Percentiles rank a stretch among this genome's conserved stretches.
Conservation (phyloP, 1,284 basidiomycete genomes). For the Irpex sp. region DNA sequence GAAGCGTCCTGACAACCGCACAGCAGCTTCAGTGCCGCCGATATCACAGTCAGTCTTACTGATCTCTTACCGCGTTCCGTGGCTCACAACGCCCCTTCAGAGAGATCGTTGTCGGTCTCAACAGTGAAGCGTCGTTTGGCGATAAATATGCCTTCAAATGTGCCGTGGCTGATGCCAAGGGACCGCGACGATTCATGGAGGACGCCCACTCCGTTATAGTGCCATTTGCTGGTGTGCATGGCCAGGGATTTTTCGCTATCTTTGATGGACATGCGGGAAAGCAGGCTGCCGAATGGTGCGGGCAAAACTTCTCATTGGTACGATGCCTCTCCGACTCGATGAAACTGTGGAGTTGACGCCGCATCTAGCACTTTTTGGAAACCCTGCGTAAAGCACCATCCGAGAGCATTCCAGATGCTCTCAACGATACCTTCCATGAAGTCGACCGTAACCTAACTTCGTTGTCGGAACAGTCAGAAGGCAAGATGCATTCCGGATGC, state of each 20-base stretch:
- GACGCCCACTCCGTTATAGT: conserved; percentile 95
- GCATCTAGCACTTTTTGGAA: conserved; percentile 24
- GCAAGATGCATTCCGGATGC: conserved; percentile 93
- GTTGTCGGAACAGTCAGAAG: conserved; percentile 78
- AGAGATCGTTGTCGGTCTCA: conserved; percentile 5
- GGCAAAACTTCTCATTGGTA: conserved; percentile 91
- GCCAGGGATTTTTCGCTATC: conserved; percentile 96
- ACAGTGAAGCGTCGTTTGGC: conserved; percentile 17
- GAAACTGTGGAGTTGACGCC: conserved; percentile 2
- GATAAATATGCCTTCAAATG: conserved; percentile 67
- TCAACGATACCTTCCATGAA: conserved; percentile 91
- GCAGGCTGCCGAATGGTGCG: conserved; percentile 99
- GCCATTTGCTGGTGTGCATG: conserved; percentile 85
- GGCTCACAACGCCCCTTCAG: background rate
- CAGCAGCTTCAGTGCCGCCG: conserved; percentile 8
- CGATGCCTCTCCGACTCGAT: conserved; percentile 18
- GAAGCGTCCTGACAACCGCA: background rate
- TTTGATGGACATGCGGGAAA: conserved; percentile 99
- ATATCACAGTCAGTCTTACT: conserved; percentile 8
- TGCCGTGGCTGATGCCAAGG: conserved; percentile 89
- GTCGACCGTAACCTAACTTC: conserved; percentile 82
- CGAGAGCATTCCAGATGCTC: conserved; percentile 72
- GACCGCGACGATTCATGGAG: conserved; percentile 92
- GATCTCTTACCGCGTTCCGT: background rate
- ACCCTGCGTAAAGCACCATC: conserved; percentile 16